These are phyloP conservation scores for Echria macrotheca DNA, from an alignment of 495 filamentous ascomycete genomes.

Conservation along the genomic window DNA sequence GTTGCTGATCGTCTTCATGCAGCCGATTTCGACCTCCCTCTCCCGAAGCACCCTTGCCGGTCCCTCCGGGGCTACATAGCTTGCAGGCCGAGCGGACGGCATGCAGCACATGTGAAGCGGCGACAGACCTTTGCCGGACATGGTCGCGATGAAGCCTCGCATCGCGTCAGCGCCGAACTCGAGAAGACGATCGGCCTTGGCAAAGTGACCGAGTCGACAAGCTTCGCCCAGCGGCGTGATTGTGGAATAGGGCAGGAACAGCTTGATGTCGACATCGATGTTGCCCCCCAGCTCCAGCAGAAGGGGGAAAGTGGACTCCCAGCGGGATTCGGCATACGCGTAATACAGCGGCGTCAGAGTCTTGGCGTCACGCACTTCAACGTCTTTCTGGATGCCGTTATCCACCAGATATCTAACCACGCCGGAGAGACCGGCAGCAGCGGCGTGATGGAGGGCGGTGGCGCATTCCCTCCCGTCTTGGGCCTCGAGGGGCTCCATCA, in stretches of 20 bases:
- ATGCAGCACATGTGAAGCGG: slow-evolving; percentile 30
- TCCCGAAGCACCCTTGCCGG: no score
- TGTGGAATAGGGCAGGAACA: slow-evolving; percentile 29
- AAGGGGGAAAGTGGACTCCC: slow-evolving; percentile 26
- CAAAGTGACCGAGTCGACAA: slow-evolving; percentile 29
- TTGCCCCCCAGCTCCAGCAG: slow-evolving; percentile 30
- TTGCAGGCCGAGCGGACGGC: slow-evolving; percentile 18
- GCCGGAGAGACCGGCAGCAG: slow-evolving; percentile 19
- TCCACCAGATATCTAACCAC: slow-evolving; percentile 22
- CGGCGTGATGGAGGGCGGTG: slow-evolving; percentile 28
- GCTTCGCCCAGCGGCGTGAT: slow-evolving; percentile 35
- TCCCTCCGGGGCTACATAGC: no score
- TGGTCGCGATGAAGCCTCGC: slow-evolving; percentile 21
- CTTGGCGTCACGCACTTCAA: slow-evolving; percentile 25
- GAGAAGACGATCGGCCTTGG: slow-evolving; percentile 25
- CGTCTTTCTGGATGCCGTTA: slow-evolving; percentile 20
- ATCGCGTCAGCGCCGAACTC: slow-evolving; percentile 29
- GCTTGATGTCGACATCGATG: slow-evolving; percentile 25
- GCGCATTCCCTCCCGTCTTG: not conserved
- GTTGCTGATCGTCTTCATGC: slow-evolving; percentile 24
- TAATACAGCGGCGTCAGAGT: slow-evolving; percentile 32
- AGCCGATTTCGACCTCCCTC: not conserved
- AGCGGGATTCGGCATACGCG: slow-evolving; percentile 30
- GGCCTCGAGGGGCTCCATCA: slow-evolving; percentile 16
- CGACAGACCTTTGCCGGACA: slow-evolving; percentile 14